Evolutionary conservation across 73 alveolate species (phyloP).

Genomic region (Symbiodinium natans): DNA sequence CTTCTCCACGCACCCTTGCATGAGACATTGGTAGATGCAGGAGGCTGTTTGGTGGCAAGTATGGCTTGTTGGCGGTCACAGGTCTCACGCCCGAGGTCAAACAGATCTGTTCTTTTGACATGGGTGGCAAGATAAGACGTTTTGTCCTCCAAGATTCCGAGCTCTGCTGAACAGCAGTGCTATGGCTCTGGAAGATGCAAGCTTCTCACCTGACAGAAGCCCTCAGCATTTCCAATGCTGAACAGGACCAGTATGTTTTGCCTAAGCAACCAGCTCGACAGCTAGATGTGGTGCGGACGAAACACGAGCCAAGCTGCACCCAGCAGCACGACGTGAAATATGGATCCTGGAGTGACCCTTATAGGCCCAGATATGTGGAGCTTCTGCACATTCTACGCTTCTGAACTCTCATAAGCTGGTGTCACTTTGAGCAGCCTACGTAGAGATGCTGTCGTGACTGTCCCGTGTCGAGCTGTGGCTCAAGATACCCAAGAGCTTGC

Average conservation of each 20-base stretch:
- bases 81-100: neutral
- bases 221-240: neutral
- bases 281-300: too few relatives aligned
- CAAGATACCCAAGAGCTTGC: too few relatives aligned
- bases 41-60: neutral
- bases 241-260: neutral
- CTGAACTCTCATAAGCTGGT: too few relatives aligned
- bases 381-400: too few relatives aligned
- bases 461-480: too few relatives aligned
- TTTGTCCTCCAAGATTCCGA: neutral
- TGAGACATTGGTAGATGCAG: neutral
- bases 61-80: neutral
- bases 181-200: neutral
- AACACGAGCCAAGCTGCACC: too few relatives aligned
- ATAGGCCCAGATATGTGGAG: too few relatives aligned
- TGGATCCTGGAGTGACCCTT: too few relatives aligned
- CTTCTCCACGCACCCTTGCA: too few relatives aligned
- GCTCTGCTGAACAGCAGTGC: constrained; percentile 2
- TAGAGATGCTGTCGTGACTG: too few relatives aligned
- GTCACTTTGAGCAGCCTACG: too few relatives aligned
- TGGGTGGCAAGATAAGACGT: neutral
- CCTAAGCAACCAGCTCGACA: neutral
- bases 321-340: too few relatives aligned
- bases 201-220: neutral
- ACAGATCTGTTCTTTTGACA: neutral